Base-by-base conservation (phyloP, 495 filamentous ascomycete species). In the Lepidopterella palustris region DNA sequence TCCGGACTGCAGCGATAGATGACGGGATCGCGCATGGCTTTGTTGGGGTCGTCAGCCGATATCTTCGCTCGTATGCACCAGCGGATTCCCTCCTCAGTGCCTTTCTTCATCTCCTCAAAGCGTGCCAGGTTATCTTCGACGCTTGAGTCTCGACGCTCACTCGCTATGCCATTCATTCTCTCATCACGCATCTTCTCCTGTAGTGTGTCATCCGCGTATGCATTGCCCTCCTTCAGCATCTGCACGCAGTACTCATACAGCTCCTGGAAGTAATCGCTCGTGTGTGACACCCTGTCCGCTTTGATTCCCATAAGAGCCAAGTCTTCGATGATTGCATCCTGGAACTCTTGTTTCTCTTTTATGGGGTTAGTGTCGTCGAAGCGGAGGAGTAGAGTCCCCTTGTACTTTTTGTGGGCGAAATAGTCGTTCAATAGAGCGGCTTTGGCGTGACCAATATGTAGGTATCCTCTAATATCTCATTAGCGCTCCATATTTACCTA, bases 341-440 rank as follows among this genome's bases (percentile, higher is more conserved):
- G 82, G 75, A 87, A 97, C 75, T 96, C 91, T 70, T 90, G 79
- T 75, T 92, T 92, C 76, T 97, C 92, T 66, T 96, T 96, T 35
- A 84, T 82, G 11, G 92, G 92, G 73, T 97, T 97, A 47, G 92
- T 96, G 67, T 97, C 92, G 64, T 97, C 92, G 61, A 96, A 90
- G 49, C 90, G 85, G 49, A 92, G 80, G 45, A 91, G 81, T 58
- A 97, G 77, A 32, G 80, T 90, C 56, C 92, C 92, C 45, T 87
- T 83, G 73, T 95, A 95, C 66, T 87, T 86, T 71, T 88, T 84
- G 66, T 96, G 88, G 11, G 91, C 92, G 60, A 96, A 96, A 80
- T 90, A 96, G 69, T 96, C 90, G 73, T 90, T 93, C 42, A 97
- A 81, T 42, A 96, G 78, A 10, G 91, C 92, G 11, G 92, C 92